phyloP scores from a whole-genome alignment of 2,329 filamentous ascomycete genomes.

The Nothophaeocryptopus gaeumannii region DNA sequence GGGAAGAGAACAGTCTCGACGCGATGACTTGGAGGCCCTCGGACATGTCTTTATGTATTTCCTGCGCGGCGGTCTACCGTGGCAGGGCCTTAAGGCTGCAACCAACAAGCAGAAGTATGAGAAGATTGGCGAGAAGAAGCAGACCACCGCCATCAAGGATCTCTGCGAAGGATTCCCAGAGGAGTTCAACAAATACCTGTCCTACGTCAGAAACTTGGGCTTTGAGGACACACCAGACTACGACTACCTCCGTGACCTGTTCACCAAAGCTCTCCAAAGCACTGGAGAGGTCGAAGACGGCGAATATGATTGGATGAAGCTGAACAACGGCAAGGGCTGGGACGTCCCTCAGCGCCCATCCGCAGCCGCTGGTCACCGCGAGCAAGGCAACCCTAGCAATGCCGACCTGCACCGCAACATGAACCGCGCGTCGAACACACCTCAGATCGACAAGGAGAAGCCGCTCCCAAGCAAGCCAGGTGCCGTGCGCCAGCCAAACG shows the following conservation, averaged over 20 bases:
- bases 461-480: slow-evolving; percentile 56
- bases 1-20: slow-evolving; percentile 89
- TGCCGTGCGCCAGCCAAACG: slow-evolving; percentile 66
- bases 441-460: slow-evolving; percentile 31
- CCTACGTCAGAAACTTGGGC: slow-evolving; percentile 93
- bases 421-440: slow-evolving; percentile 63
- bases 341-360: slow-evolving; percentile 70
- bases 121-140: slow-evolving; percentile 99
- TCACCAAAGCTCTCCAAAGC: slow-evolving; percentile 93
- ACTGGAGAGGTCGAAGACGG: slow-evolving; percentile 93
- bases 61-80: slow-evolving; percentile 62
- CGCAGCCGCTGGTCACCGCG: slow-evolving; percentile 72
- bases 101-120: slow-evolving; percentile 75
- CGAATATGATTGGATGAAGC: slow-evolving; percentile 99
- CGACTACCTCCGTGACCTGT: slow-evolving; percentile 92
- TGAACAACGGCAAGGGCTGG: slow-evolving; percentile 90
- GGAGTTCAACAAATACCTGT: slow-evolving; percentile 96
- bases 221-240: slow-evolving; percentile 99
- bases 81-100: slow-evolving; percentile 55
- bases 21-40: slow-evolving; percentile 89
- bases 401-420: slow-evolving; percentile 66
- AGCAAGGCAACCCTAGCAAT: slow-evolving; percentile 72
- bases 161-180: slow-evolving; percentile 95
- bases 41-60: slow-evolving; percentile 71
- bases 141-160: slow-evolving; percentile 94